phyloP scores from a whole-genome alignment of 345 rosid genomes.

The Lepidium didymum region DNA sequence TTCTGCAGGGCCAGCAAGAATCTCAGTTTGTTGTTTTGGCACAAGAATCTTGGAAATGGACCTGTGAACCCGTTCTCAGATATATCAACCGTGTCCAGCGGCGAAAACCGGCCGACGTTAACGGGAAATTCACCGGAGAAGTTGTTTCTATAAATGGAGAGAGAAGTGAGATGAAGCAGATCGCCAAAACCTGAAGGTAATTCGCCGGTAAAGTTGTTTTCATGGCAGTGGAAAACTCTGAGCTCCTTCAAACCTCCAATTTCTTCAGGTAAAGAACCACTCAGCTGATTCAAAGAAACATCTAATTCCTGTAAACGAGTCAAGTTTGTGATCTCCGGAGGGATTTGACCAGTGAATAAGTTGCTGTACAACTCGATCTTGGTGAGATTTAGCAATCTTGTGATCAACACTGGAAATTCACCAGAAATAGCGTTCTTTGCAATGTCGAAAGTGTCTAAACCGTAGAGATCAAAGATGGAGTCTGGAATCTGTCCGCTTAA shows the following conservation, averaged over 20 bases:
- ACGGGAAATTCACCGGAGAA: constrained; percentile 68
- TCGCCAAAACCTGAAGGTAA: constrained; percentile 71
- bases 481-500: constrained; percentile 60
- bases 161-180: constrained; percentile 38
- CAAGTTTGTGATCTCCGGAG: constrained; percentile 48
- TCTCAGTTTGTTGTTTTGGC: constrained; percentile 38
- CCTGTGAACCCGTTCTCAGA: constrained; percentile 79
- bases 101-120: constrained; percentile 61
- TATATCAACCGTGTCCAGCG: constrained; percentile 53
- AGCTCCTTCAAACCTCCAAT: constrained; percentile 48
- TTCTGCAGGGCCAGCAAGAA: constrained; percentile 58
- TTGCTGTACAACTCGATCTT: constrained; percentile 61
- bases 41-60: constrained; percentile 61
- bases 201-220: constrained; percentile 56
- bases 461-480: constrained; percentile 38
- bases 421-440: constrained; percentile 53
- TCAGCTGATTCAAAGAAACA: constrained; percentile 48
- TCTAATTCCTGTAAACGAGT: constrained; percentile 51
- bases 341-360: constrained; percentile 57
- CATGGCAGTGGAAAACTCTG: constrained; percentile 44
- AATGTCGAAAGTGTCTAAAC: constrained; percentile 50
- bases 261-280: constrained; percentile 49
- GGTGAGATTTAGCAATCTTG: constrained; percentile 42
- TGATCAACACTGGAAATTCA: constrained; percentile 43
- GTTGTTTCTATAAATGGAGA: constrained; percentile 66